phyloP scores from a whole-genome alignment of 352 stramenopile genomes.

The Phytophthora nicotianae region DNA sequence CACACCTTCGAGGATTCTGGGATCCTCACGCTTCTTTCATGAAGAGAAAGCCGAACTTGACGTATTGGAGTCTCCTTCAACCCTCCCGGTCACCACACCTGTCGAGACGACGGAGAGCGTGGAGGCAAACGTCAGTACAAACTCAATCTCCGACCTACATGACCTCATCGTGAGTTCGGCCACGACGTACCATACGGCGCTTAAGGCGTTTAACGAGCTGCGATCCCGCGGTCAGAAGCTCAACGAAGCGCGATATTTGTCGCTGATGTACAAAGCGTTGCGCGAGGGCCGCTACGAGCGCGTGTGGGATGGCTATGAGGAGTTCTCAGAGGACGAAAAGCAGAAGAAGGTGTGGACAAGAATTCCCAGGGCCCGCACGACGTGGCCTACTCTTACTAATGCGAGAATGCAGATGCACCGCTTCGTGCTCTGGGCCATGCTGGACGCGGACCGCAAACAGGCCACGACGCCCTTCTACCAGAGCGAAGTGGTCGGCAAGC shows the following conservation, averaged over 20 bases:
- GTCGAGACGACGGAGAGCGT: background rate
- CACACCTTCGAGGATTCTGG: background rate
- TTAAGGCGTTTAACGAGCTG: constrained; percentile 43
- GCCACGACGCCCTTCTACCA: constrained; percentile 52
- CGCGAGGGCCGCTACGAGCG: constrained; percentile 37
- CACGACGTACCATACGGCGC: constrained; percentile 33
- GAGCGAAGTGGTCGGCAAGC: constrained; percentile 42
- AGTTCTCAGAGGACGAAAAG: constrained; percentile 45
- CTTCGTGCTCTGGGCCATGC: constrained; percentile 68
- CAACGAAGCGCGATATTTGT: constrained; percentile 50
- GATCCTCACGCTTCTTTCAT: constrained; percentile 15
- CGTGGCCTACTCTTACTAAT: constrained; percentile 47
- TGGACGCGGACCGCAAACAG: constrained; percentile 36
- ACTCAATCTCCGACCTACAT: constrained; percentile 2
- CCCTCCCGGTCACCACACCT: background rate
- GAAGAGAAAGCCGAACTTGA: constrained; percentile 9
- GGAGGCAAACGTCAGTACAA: background rate
- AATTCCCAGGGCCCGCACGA: constrained; percentile 26
- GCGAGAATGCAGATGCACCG: constrained; percentile 64
- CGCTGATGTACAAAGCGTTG: constrained; percentile 69
- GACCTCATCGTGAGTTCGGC: constrained; percentile 6
- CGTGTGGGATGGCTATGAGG: constrained; percentile 46
- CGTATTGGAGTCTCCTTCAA: background rate
- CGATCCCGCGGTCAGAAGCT: constrained; percentile 24
- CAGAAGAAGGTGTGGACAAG: constrained; percentile 26